Evolutionary conservation across 345 rosid species (phyloP).

Genomic region (Mercurialis annua): DNA sequence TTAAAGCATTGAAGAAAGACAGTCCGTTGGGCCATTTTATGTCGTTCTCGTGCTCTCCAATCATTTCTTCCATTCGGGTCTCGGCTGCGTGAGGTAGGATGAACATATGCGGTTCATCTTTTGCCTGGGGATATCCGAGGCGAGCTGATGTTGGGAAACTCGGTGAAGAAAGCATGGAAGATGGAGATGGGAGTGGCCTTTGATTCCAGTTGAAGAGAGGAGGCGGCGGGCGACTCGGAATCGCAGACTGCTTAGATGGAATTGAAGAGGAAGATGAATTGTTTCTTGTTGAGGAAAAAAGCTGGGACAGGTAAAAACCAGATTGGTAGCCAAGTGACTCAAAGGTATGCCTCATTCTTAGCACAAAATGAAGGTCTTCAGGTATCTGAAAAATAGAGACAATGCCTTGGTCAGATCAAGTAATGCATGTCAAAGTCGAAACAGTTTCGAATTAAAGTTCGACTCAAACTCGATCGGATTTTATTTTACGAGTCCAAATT

Average conservation of each 20-base stretch:
- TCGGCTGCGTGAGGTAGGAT: conserved; percentile 51
- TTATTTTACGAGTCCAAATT: too few species aligned
- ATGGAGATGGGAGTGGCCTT: conserved; percentile 44
- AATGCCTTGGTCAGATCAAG: conserved; percentile 1
- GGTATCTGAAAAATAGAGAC: conserved; percentile 49
- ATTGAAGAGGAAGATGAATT: conserved; percentile 46
- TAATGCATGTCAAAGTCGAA: too few species aligned
- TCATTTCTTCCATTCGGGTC: conserved; percentile 46
- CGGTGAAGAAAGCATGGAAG: conserved; percentile 59
- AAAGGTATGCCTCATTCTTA: conserved; percentile 89
- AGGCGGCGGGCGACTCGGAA: conserved; percentile 60
- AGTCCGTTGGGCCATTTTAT: conserved; percentile 91
- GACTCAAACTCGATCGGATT: too few species aligned
- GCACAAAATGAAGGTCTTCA: conserved; percentile 98
- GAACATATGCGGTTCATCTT: conserved; percentile 72
- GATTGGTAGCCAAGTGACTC: conserved; percentile 94
- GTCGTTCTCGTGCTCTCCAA: conserved; percentile 70
- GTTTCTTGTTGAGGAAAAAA: conserved; percentile 66
- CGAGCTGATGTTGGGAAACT: conserved; percentile 47
- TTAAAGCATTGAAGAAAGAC: conserved; percentile 74
- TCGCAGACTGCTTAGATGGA: conserved; percentile 49
- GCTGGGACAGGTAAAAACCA: conserved; percentile 90
- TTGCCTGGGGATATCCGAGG: conserved; percentile 54
- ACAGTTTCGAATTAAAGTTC: too few species aligned
- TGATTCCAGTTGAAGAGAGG: conserved; percentile 62